Conservation (phyloP, 179 eudicot genomes). For the Corrigiola litoralis region DNA sequence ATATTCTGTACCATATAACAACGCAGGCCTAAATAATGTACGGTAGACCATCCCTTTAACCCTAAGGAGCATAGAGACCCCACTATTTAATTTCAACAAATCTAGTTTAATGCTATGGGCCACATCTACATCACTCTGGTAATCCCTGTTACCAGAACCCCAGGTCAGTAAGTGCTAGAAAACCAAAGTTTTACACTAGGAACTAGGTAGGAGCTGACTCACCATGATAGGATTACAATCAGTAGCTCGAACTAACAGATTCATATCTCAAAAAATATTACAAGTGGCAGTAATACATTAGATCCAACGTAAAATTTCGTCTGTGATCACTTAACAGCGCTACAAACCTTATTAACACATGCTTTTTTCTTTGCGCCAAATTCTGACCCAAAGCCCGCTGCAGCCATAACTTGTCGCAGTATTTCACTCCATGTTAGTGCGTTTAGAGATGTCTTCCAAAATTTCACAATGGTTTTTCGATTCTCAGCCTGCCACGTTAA, state of each 20-base stretch:
- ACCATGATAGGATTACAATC: not conserved
- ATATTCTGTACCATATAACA: too few relatives aligned
- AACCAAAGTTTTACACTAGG: not conserved
- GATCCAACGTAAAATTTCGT: not conserved
- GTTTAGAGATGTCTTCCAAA: conserved; percentile 72
- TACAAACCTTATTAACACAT: conserved; percentile 51
- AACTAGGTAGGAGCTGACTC: not conserved
- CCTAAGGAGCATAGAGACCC: too few relatives aligned
- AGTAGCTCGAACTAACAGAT: not conserved
- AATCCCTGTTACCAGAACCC: too few relatives aligned
- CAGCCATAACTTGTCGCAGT: conserved; percentile 68
- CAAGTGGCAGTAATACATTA: not conserved
- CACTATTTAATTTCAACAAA: too few relatives aligned
- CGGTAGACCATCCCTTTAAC: too few relatives aligned
- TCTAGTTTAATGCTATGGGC: too few relatives aligned
- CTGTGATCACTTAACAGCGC: not conserved
- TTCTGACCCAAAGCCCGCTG: conserved; percentile 89
- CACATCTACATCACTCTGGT: too few relatives aligned
- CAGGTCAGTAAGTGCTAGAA: not conserved
- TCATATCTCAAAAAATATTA: not conserved
- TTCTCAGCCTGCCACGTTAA: conserved; percentile 47
- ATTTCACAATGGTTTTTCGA: conserved; percentile 35
- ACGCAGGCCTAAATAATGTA: too few relatives aligned
- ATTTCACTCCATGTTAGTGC: conserved; percentile 88
- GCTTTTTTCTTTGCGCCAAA: conserved; percentile 32